Percentiles rank a stretch among this genome's conserved stretches.
Conservation (phyloP, 768 basidiomycete genomes). For the Lentinula detonsa region DNA sequence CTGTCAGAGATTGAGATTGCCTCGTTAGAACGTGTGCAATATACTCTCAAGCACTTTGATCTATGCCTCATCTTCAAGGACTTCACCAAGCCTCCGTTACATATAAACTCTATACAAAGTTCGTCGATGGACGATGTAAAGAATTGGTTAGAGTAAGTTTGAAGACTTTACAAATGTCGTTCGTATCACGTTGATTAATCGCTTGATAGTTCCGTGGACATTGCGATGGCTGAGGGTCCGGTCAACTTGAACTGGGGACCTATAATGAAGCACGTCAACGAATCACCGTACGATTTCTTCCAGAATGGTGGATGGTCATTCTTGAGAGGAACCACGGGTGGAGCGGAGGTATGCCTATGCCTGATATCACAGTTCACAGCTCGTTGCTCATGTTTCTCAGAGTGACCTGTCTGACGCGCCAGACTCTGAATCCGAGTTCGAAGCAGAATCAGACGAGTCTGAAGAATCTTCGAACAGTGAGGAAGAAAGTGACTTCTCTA, state of each 20-base stretch:
- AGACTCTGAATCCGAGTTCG: constrained; percentile 43
- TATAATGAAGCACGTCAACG: constrained; percentile 98
- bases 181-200: neutral
- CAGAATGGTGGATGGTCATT: constrained; percentile 94
- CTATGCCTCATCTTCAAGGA: constrained; percentile 96
- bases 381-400: constrained; percentile 15
- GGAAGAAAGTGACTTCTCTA: constrained; percentile 63
- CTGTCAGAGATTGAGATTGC: constrained; percentile 94
- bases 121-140: constrained; percentile 93
- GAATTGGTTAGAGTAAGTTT: constrained; percentile 93
- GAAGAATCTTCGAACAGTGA: constrained; percentile 49
- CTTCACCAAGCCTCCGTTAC: constrained; percentile 85
- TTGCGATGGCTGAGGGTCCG: constrained; percentile 90
- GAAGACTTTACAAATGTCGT: neutral
- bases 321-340: constrained; percentile 64
- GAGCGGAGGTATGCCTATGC: constrained; percentile 62
- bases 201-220: constrained; percentile 83
- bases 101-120: constrained; percentile 94
- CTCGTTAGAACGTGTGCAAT: constrained; percentile 94
- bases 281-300: constrained; percentile 94
- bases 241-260: constrained; percentile 98
- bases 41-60: constrained; percentile 94
- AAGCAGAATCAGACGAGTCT: constrained; percentile 48
- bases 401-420: constrained; percentile 38
- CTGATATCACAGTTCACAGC: neutral